Percentiles rank a stretch among this genome's conserved stretches.
Evolutionary conservation across 768 basidiomycete species (phyloP).

Genomic region (Hemileccinum impolitum): DNA sequence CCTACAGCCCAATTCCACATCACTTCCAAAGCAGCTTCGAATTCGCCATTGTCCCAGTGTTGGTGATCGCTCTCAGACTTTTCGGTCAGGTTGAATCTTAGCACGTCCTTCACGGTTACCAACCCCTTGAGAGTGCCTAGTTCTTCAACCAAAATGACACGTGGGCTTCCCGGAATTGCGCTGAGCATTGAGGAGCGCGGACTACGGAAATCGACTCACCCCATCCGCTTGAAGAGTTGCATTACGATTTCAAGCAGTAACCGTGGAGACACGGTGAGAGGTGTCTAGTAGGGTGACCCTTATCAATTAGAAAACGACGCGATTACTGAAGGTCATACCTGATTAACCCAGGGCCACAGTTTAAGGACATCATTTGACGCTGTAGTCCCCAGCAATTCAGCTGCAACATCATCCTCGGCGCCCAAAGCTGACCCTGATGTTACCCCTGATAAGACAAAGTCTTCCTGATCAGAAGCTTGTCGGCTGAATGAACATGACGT

Average conservation of each 20-base stretch:
- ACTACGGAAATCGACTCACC: constrained; percentile 52
- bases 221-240: constrained; percentile 97
- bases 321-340: constrained; percentile 45
- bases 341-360: constrained; percentile 92
- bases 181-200: neutral
- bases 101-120: constrained; percentile 93
- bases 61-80: constrained; percentile 50
- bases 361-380: constrained; percentile 56
- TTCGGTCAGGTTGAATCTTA: constrained; percentile 74
- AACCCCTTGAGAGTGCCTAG: constrained; percentile 80
- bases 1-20: constrained; percentile 52
- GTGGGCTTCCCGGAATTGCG: constrained; percentile 56
- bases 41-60: constrained; percentile 58
- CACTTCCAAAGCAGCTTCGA: constrained; percentile 62
- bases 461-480: constrained; percentile 49
- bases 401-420: constrained; percentile 64
- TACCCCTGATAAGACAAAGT: constrained; percentile 41
- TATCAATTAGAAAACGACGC: neutral
- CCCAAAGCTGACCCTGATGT: constrained; percentile 50
- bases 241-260: constrained; percentile 94
- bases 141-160: constrained; percentile 92
- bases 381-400: constrained; percentile 61
- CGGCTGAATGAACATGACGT: constrained; percentile 70
- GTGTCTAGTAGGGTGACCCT: constrained; percentile 55
- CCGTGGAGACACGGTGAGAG: constrained; percentile 88